These are phyloP conservation scores for Candida chauliodis DNA, from an alignment of 805 yeast species.

Conservation along the genomic window DNA sequence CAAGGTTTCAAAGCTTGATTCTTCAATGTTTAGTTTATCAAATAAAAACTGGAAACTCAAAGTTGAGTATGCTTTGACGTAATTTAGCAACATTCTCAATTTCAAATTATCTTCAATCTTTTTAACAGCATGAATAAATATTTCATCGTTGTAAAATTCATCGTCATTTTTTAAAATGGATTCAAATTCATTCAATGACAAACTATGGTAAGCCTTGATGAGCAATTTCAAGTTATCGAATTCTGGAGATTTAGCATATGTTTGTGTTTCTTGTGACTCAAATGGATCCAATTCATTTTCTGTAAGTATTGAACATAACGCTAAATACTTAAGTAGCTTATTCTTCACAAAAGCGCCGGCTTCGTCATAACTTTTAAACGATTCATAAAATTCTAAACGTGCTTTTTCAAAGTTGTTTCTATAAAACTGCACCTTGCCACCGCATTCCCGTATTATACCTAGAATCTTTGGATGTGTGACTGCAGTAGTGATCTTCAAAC, in stretches of 20 bases:
- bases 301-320: slow-evolving; percentile 58
- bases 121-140: slow-evolving; percentile 24
- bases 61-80: slow-evolving; percentile 27
- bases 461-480: slow-evolving; percentile 73
- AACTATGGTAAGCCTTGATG: slow-evolving; percentile 28
- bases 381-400: slow-evolving; percentile 56
- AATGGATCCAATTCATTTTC: slow-evolving; percentile 68
- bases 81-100: slow-evolving; percentile 26
- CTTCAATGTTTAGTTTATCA: slow-evolving; percentile 16
- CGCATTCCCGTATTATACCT: slow-evolving; percentile 75
- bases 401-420: slow-evolving; percentile 58
- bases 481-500: slow-evolving; percentile 47
- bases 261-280: slow-evolving; percentile 67
- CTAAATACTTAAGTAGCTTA: slow-evolving; percentile 56
- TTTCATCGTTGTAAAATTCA: slow-evolving; percentile 25
- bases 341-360: slow-evolving; percentile 47
- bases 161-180: slow-evolving; percentile 16
- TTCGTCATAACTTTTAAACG: slow-evolving; percentile 42
- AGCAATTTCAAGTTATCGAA: slow-evolving; percentile 24
- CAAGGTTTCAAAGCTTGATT: slow-evolving; percentile 23
- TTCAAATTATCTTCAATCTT: slow-evolving; percentile 28
- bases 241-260: slow-evolving; percentile 36
- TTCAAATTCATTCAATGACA: slow-evolving; percentile 21
- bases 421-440: slow-evolving; percentile 64
- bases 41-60: slow-evolving; percentile 26